Percentiles rank a stretch among this genome's conserved stretches.
Evolutionary conservation across 768 basidiomycete genomes (phyloP).

Genomic region (Grammothele lineata): DNA sequence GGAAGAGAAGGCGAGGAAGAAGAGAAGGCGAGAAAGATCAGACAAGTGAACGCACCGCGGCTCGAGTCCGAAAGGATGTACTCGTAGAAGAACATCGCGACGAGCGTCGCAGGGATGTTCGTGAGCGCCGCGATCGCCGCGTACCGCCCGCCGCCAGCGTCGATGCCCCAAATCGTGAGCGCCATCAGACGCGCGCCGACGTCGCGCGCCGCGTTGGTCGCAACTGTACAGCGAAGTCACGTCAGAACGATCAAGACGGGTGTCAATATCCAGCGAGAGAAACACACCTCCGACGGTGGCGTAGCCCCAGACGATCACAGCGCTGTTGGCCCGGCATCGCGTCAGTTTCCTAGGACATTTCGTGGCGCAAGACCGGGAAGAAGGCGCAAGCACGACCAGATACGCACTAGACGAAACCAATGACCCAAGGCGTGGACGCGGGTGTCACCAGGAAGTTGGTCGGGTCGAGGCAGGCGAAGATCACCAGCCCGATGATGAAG

Average conservation of each 20-base stretch:
- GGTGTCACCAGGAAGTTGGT: slow-evolving; percentile 57
- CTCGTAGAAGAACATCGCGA: slow-evolving; percentile 52
- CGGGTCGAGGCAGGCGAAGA: slow-evolving; percentile 55
- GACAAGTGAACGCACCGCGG: slow-evolving; percentile 39
- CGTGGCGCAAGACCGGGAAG: too few species aligned
- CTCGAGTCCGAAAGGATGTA: slow-evolving; percentile 54
- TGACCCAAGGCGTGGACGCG: slow-evolving; percentile 42
- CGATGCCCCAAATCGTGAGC: slow-evolving; percentile 55
- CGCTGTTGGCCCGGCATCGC: slow-evolving; percentile 30
- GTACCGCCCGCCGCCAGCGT: slow-evolving; percentile 50
- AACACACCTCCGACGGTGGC: slow-evolving; percentile 38
- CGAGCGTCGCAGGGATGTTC: slow-evolving; percentile 58
- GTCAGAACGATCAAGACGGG: background rate
- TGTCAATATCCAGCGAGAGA: background rate
- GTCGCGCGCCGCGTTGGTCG: slow-evolving; percentile 66
- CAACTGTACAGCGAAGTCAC: slow-evolving; percentile 23
- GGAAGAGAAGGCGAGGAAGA: background rate
- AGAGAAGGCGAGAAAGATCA: background rate
- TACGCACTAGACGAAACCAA: slow-evolving; percentile 56
- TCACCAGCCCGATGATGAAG: slow-evolving; percentile 44
- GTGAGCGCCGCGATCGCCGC: slow-evolving; percentile 61
- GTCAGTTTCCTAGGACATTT: too few species aligned
- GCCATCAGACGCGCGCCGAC: slow-evolving; percentile 57
- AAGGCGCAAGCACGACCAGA: background rate
- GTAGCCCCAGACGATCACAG: slow-evolving; percentile 58